Evolutionary conservation across 2,329 filamentous ascomycete species (phyloP).

Genomic region (Chaetomium globosum): DNA sequence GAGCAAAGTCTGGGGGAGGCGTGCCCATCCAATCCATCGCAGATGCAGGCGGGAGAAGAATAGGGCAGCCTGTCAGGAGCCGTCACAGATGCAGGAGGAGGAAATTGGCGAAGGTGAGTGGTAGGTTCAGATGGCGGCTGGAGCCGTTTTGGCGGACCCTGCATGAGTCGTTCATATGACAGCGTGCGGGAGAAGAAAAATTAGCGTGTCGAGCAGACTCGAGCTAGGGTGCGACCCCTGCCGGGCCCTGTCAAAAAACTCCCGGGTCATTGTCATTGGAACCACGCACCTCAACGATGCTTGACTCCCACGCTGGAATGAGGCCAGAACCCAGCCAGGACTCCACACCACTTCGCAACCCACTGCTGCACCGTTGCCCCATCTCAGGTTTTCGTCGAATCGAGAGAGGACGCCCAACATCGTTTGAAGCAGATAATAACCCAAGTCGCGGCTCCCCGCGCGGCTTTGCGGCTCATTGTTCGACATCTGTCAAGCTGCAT

Average conservation of each 20-base stretch:
- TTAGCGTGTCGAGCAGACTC: slow-evolving; percentile 31
- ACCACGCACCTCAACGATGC: slow-evolving; percentile 34
- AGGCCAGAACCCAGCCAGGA: slow-evolving; percentile 24
- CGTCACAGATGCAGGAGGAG: slow-evolving; percentile 13
- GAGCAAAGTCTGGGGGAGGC: slow-evolving; percentile 17
- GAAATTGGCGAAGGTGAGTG: slow-evolving; percentile 35
- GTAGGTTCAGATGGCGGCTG: slow-evolving; percentile 6
- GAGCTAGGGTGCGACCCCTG: slow-evolving; percentile 23
- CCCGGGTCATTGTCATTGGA: slow-evolving; percentile 33
- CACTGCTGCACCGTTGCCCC: slow-evolving; percentile 28
- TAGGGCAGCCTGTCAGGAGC: slow-evolving; percentile 38
- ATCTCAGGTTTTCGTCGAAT: slow-evolving; percentile 34
- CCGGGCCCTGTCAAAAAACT: slow-evolving; percentile 19
- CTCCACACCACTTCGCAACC: slow-evolving; percentile 24
- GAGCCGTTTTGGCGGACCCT: slow-evolving; percentile 22
- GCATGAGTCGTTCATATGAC: slow-evolving; percentile 35
- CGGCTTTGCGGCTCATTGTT: slow-evolving; percentile 22
- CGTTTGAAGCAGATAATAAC: slow-evolving; percentile 35
- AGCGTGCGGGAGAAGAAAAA: slow-evolving; percentile 30
- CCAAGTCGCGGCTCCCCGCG: slow-evolving; percentile 31
- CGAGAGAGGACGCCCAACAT: slow-evolving; percentile 35
- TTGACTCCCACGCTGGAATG: slow-evolving; percentile 25
- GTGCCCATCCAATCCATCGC: slow-evolving; percentile 27
- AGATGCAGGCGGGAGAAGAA: slow-evolving; percentile 27
- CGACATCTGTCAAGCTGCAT: slow-evolving; percentile 22